Percentiles rank a stretch among this genome's conserved stretches.
Evolutionary conservation across 495 filamentous ascomycete species (phyloP).

Genomic region (Pseudotulostoma volvatum): DNA sequence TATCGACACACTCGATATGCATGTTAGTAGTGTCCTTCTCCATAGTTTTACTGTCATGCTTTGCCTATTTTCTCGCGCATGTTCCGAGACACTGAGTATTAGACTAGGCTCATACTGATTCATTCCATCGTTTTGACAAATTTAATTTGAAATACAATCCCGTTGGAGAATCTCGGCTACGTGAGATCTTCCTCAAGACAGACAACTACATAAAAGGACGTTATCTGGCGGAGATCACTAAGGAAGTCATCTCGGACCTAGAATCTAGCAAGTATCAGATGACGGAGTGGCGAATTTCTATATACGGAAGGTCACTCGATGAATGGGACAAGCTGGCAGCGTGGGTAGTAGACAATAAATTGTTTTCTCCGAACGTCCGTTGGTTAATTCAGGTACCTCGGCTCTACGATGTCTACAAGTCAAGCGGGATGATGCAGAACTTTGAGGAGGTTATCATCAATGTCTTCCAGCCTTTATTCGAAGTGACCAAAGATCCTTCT

Average conservation of each 20-base stretch:
- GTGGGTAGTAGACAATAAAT: conserved; percentile 98
- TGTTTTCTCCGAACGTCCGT: conserved; percentile 92
- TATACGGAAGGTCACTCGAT: conserved; percentile 79
- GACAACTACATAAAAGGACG: conserved; percentile 94
- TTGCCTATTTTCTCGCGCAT: not conserved
- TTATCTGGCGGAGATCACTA: conserved; percentile 92
- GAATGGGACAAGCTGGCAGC: conserved; percentile 97
- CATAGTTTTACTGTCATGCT: not conserved
- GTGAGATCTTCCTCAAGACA: conserved; percentile 95
- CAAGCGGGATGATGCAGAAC: conserved; percentile 63
- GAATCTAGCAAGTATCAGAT: conserved; percentile 99
- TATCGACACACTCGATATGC: conserved; percentile 98
- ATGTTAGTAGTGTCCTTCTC: conserved; percentile 38
- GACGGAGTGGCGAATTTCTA: conserved; percentile 96
- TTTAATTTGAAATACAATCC: conserved; percentile 99
- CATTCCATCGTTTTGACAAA: conserved; percentile 97
- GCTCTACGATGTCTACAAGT: conserved; percentile 90
- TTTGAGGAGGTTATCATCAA: conserved; percentile 88
- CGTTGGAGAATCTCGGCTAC: conserved; percentile 82
- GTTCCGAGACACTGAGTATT: not conserved
- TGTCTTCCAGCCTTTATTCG: conserved; percentile 84
- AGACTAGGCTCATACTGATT: conserved; percentile 77
- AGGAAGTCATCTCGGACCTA: conserved; percentile 92
- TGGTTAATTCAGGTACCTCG: conserved; percentile 95
- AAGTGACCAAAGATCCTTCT: conserved; percentile 74